Conservation (phyloP, 805 yeast genomes). For the Spathaspora passalidarum region DNA sequence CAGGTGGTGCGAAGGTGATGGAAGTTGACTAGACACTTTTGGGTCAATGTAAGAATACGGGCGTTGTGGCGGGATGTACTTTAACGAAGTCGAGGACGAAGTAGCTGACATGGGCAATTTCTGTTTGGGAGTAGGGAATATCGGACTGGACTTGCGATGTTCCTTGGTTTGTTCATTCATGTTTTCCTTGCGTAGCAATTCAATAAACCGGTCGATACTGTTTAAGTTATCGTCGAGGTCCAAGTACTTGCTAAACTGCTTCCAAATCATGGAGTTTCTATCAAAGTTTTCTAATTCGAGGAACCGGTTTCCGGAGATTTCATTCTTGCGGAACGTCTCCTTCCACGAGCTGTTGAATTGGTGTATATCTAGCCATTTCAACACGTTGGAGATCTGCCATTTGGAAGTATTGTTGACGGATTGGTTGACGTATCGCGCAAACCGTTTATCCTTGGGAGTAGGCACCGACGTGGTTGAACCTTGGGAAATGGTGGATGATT, state of each 20-base stretch:
- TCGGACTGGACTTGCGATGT: slow-evolving; percentile 30
- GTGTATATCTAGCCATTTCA: slow-evolving; percentile 65
- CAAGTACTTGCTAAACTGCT: slow-evolving; percentile 34
- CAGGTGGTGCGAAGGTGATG: slow-evolving; percentile 27
- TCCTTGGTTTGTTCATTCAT: slow-evolving; percentile 15
- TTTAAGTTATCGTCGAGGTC: slow-evolving; percentile 43
- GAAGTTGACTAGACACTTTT: slow-evolving; percentile 14
- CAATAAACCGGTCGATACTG: slow-evolving; percentile 50
- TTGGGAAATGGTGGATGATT: slow-evolving; percentile 31
- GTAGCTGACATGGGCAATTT: slow-evolving; percentile 4
- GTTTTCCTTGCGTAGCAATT: slow-evolving; percentile 16
- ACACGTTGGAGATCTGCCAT: slow-evolving; percentile 72
- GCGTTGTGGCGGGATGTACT: slow-evolving; percentile 18
- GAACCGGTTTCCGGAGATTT: slow-evolving; percentile 61
- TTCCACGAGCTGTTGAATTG: slow-evolving; percentile 74
- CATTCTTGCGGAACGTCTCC: slow-evolving; percentile 54
- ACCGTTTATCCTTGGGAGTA: slow-evolving; percentile 32
- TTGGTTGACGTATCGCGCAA: slow-evolving; percentile 43
- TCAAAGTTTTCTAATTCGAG: slow-evolving; percentile 68
- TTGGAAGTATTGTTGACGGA: slow-evolving; percentile 42
- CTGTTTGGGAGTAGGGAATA: slow-evolving; percentile 15
- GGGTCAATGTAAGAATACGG: slow-evolving; percentile 41
- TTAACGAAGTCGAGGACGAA: not conserved
- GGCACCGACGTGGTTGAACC: slow-evolving; percentile 30
- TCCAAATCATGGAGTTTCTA: slow-evolving; percentile 43